Conservation (phyloP, 345 rosid genomes). For the Brassica nigra region DNA sequence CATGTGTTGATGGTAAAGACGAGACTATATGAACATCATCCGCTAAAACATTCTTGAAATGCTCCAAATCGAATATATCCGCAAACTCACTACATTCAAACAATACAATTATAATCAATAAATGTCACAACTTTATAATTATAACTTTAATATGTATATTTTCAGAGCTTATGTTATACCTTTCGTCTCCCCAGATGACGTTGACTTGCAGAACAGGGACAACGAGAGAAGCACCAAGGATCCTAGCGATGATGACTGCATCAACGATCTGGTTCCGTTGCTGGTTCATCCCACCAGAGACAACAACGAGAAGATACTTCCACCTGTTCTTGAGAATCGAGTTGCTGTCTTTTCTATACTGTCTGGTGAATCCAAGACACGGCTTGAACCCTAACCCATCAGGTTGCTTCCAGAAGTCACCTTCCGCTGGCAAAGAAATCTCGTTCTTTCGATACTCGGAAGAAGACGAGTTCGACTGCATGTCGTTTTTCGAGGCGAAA, state of each 20-base stretch:
- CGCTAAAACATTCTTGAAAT: constrained; percentile 81
- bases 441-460: constrained; percentile 31
- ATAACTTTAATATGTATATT: background rate
- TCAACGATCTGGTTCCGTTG: constrained; percentile 99
- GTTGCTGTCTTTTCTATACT: constrained; percentile 59
- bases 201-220: constrained; percentile 96
- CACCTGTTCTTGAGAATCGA: constrained; percentile 56
- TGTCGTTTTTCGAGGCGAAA: constrained; percentile 7
- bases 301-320: constrained; percentile 86
- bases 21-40: constrained; percentile 88
- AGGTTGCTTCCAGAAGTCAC: constrained; percentile 94
- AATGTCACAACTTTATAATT: background rate
- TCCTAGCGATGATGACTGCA: constrained; percentile 93
- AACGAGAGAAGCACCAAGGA: constrained; percentile 94
- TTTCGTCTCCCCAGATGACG: constrained; percentile 99
- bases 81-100: constrained; percentile 70
- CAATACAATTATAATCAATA: background rate
- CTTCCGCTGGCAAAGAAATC: constrained; percentile 26
- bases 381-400: constrained; percentile 88
- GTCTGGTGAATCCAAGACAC: constrained; percentile 63
- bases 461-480: background rate
- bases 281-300: constrained; percentile 95
- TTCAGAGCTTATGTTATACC: constrained; percentile 44
- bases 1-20: constrained; percentile 90
- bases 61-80: constrained; percentile 94